Evolutionary conservation across 441 rosid species (phyloP).

Genomic region (Syzygium syzygioides): DNA sequence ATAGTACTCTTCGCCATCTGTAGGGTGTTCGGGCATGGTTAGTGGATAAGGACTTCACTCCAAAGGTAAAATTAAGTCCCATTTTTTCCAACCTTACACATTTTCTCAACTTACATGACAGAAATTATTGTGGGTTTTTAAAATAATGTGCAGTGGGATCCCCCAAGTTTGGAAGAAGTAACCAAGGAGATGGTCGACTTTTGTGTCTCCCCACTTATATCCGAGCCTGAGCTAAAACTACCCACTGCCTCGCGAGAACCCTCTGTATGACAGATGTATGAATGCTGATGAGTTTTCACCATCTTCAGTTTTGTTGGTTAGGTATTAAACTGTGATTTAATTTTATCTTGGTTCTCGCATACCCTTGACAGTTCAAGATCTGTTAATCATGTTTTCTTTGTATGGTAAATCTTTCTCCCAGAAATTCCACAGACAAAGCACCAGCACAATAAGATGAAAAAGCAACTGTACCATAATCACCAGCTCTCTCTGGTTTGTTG

Average conservation of each 20-base stretch:
- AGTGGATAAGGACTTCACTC: constrained; percentile 82
- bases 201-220: constrained; percentile 44
- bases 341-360: background rate
- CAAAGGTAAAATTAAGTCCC: constrained; percentile 39
- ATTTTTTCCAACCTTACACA: background rate
- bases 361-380: background rate
- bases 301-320: background rate
- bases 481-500: background rate
- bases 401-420: background rate
- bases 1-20: background rate
- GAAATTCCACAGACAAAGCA: background rate
- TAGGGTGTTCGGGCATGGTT: constrained; percentile 80
- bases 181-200: constrained; percentile 70
- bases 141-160: constrained; percentile 68
- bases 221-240: constrained; percentile 58
- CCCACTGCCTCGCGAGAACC: constrained; percentile 72
- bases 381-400: background rate
- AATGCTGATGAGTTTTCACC: background rate
- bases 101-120: background rate
- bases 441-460: background rate
- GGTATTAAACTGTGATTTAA: background rate
- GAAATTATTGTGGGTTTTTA: background rate
- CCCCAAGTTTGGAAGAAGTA: constrained; percentile 63
- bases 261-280: constrained; percentile 17
- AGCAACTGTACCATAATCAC: background rate